Base-by-base conservation (phyloP, 1,139 yeast genomes). In the Keqinozyma sinolaborantium region DNA sequence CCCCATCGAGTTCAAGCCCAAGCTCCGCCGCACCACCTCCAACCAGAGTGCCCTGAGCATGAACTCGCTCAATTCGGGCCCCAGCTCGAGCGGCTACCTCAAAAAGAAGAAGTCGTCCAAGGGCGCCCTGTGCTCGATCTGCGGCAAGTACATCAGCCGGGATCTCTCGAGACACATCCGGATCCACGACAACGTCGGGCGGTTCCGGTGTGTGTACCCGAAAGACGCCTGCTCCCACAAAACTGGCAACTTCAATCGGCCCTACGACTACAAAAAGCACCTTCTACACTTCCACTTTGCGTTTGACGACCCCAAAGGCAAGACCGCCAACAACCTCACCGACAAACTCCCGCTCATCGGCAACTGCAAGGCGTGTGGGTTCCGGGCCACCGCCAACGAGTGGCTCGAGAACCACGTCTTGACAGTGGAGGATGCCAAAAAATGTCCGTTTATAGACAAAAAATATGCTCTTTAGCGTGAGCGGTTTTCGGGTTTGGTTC, bases 181-280 rank as follows among this genome's bases (percentile, higher is more conserved):
- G 30, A 69, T 64, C 29, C 75, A 69, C 45, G 67, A 69, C 40
- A 72, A 65, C 33, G 50, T 63, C n/a, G 73, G 74, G 2, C 43
- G 75, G 13, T 69, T 69, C 38, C 66, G 62, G 44, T 69, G 75
- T 43, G 68, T 67, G 16, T 69, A 60, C 39, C 73, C 74, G 2
- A 57, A 58, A 30, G 49, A 45, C 13, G 56, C 54, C 57, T 69
- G 75, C 47, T 64, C 54, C 38, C 75, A 69, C 42, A 64, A 65
- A 40, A 66, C 73, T 0, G 65, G 68, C 29, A 56, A 68, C 37
- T 69, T 69, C 40, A 69, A 69, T 44, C 53, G 75, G 26, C 75
- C 75, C 2, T 69, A 69, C 42, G 75, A 69, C 46, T 69, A 64
- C 53, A 69, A 69, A 39, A 69, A 69, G 35, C 75, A 69, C 41